Evolutionary conservation across 129 eudicot species (phyloP).

Genomic region (Centaurea solstitialis): DNA sequence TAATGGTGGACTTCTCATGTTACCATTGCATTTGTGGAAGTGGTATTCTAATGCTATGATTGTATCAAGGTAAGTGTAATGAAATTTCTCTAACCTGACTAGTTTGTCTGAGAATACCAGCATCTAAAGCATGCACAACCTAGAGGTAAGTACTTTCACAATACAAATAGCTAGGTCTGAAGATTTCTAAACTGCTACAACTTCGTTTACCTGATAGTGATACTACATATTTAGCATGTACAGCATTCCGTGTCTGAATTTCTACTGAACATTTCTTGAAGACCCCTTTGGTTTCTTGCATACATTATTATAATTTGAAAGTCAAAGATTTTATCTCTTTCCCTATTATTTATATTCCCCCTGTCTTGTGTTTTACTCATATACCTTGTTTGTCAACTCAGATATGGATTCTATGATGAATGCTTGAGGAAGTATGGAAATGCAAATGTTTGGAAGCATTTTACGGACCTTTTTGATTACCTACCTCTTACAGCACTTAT

Average conservation of each 20-base stretch:
- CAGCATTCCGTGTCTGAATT: not conserved
- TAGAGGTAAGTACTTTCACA: too few relatives aligned
- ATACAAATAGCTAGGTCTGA: too few relatives aligned
- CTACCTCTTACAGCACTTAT: constrained; percentile 82
- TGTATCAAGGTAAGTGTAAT: too few relatives aligned
- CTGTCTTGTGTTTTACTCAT: not conserved
- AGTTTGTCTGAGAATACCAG: too few relatives aligned
- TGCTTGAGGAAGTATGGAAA: constrained; percentile 85
- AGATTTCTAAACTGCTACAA: too few relatives aligned
- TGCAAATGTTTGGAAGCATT: constrained; percentile 81
- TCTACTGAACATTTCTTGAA: not conserved
- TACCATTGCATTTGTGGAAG: too few relatives aligned
- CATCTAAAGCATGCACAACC: too few relatives aligned
- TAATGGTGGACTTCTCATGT: too few relatives aligned
- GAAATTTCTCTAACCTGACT: too few relatives aligned
- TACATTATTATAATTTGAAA: not conserved
- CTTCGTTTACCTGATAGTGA: not conserved
- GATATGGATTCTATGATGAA: constrained; percentile 89
- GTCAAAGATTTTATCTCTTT: not conserved
- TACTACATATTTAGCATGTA: not conserved
- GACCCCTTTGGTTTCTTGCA: not conserved
- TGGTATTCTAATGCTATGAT: too few relatives aligned
- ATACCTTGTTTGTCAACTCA: constrained; percentile 25
- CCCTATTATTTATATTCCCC: not conserved
- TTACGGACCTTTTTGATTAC: constrained; percentile 85